phyloP scores from a whole-genome alignment of 768 basidiomycete genomes.

The Tricholoma terreum region DNA sequence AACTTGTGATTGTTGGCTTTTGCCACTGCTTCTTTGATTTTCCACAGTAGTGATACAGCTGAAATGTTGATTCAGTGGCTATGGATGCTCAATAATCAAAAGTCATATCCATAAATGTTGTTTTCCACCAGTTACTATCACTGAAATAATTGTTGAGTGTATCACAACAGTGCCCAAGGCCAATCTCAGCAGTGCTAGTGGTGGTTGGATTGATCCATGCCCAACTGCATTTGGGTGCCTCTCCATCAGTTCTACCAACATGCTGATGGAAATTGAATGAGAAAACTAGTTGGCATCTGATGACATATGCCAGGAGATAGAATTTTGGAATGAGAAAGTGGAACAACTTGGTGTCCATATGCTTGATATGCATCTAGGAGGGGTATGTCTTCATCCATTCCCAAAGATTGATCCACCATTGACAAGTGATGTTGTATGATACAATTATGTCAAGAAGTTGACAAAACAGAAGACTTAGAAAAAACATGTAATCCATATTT shows the following conservation, averaged over 20 bases:
- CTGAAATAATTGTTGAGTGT: not conserved
- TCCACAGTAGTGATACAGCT: slow-evolving; percentile 1
- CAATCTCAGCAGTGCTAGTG: too few species aligned
- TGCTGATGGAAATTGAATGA: not conserved
- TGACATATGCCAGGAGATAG: not conserved
- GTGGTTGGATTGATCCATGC: too few species aligned
- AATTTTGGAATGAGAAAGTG: not conserved
- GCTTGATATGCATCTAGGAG: not conserved
- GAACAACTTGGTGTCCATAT: not conserved
- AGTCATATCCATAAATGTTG: not conserved
- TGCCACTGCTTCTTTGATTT: slow-evolving; percentile 7
- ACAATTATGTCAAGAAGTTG: slow-evolving; percentile 13
- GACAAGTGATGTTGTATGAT: slow-evolving; percentile 33
- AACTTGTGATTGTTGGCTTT: not conserved
- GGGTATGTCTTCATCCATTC: slow-evolving; percentile 6
- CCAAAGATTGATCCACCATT: slow-evolving; percentile 23
- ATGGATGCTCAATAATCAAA: too few species aligned
- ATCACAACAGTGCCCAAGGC: not conserved
- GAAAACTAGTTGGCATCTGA: not conserved
- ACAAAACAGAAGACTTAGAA: slow-evolving; percentile 11
- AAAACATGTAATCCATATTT: slow-evolving; percentile 36
- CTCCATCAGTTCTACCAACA: too few species aligned
- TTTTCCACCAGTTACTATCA: not conserved
- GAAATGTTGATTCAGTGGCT: not conserved
- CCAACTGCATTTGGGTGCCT: not conserved